phyloP scores from a whole-genome alignment of 2,329 filamentous ascomycete genomes.

The Epicoccum nigrum region DNA sequence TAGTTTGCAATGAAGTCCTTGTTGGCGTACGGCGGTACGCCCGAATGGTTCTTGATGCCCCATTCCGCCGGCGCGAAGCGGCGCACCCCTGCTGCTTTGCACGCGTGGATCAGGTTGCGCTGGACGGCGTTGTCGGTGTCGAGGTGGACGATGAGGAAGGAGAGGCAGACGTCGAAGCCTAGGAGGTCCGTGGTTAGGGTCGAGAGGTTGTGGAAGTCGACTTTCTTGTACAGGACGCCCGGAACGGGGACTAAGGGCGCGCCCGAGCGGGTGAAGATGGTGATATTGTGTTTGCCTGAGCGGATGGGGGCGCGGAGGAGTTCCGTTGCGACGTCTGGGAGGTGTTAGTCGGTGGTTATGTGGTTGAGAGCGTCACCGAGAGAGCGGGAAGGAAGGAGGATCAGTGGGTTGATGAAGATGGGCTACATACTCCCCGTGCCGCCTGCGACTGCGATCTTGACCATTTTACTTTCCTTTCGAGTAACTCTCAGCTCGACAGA shows the following conservation, averaged over 20 bases:
- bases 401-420: neutral
- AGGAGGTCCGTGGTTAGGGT: slow-evolving; percentile 49
- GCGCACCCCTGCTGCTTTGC: slow-evolving; percentile 35
- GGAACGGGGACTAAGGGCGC: slow-evolving; percentile 18
- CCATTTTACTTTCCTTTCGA: slow-evolving; percentile 25
- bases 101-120: slow-evolving; percentile 43
- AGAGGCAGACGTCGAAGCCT: slow-evolving; percentile 59
- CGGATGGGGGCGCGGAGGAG: slow-evolving; percentile 59
- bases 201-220: slow-evolving; percentile 54
- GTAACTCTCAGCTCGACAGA: neutral
- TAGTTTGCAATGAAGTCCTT: slow-evolving; percentile 61
- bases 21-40: slow-evolving; percentile 57
- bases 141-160: slow-evolving; percentile 41
- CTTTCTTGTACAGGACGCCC: slow-evolving; percentile 49
- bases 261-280: slow-evolving; percentile 58
- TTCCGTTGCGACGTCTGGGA: slow-evolving; percentile 59
- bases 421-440: slow-evolving; percentile 43
- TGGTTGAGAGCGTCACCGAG: neutral
- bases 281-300: slow-evolving; percentile 59
- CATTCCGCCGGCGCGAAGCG: slow-evolving; percentile 44
- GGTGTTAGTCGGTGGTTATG: neutral
- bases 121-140: slow-evolving; percentile 33
- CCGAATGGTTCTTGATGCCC: slow-evolving; percentile 33
- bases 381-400: neutral
- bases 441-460: slow-evolving; percentile 45